Evolutionary conservation across 192 early-diverging fungal genomes (phyloP).

Genomic region (Allomyces javanicus): DNA sequence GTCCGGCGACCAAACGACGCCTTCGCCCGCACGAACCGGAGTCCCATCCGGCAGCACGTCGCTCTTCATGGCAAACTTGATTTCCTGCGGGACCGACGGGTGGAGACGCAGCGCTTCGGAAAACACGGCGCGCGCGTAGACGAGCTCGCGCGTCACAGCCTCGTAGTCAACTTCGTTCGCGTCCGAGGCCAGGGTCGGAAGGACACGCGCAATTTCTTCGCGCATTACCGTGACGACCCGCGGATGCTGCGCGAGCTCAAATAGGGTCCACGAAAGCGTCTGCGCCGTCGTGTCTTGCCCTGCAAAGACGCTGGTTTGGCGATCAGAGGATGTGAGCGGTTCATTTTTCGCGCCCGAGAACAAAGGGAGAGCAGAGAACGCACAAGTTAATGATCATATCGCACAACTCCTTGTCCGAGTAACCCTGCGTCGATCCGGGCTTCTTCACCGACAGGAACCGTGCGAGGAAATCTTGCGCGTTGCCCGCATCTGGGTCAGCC

Average conservation of each 20-base stretch:
- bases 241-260: conserved; percentile 19
- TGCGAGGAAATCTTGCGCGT: conserved; percentile 16
- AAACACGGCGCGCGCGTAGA: conserved; percentile 32
- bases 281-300: conserved; percentile 40
- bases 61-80: conserved; percentile 30
- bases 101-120: conserved; percentile 40
- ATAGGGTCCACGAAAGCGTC: conserved; percentile 29
- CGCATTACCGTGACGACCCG: conserved; percentile 11
- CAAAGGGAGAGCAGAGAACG: conserved; percentile 2
- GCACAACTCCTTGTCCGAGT: conserved; percentile 15
- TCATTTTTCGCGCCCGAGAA: background rate
- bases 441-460: conserved; percentile 20
- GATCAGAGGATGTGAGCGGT: background rate
- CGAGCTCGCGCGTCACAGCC: conserved; percentile 18
- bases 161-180: no score
- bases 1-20: conserved; percentile 28
- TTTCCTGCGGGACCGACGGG: conserved; percentile 39
- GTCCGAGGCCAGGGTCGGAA: no score
- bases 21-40: conserved; percentile 24
- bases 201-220: conserved; percentile 7
- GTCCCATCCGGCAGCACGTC: conserved; percentile 40
- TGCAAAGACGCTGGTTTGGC: background rate
- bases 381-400: conserved; percentile 27
- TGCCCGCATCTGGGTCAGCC: conserved; percentile 4
- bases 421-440: conserved; percentile 13